These are phyloP conservation scores for Cercophora newfieldiana DNA, from an alignment of 495 filamentous ascomycete genomes.

Conservation along the genomic window DNA sequence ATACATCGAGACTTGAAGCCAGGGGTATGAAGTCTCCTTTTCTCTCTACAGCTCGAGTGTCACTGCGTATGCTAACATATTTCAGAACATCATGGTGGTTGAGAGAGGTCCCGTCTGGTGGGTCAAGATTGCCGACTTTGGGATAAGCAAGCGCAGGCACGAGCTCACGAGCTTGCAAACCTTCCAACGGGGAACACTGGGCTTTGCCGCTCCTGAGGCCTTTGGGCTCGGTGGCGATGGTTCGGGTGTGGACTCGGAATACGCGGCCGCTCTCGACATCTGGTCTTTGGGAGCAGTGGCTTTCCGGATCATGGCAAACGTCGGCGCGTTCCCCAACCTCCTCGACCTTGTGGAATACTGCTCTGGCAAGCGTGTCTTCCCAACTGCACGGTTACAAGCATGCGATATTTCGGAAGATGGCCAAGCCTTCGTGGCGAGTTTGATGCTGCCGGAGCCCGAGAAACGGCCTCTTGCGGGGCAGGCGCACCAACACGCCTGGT, in stretches of 20 bases:
- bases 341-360: constrained; percentile 14
- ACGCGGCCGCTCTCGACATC: constrained; percentile 19
- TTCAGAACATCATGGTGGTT: constrained; percentile 28
- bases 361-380: constrained; percentile 8
- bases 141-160: constrained; percentile 36
- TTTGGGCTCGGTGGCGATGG: constrained; percentile 3
- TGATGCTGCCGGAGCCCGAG: constrained; percentile 14
- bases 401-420: constrained; percentile 1
- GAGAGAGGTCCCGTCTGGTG: constrained; percentile 33
- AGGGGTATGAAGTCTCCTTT: constrained; percentile 12
- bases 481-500: constrained; percentile 10
- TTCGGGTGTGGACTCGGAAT: neutral
- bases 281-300: constrained; percentile 26
- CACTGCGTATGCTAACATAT: neutral
- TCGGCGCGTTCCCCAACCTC: constrained; percentile 7
- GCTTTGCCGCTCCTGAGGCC: constrained; percentile 23
- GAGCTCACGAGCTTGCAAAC: constrained; percentile 16
- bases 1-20: constrained; percentile 56
- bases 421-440: constrained; percentile 10
- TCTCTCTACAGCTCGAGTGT: neutral
- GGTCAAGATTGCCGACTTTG: constrained; percentile 57
- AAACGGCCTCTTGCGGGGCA: constrained; percentile 2
- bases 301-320: constrained; percentile 17
- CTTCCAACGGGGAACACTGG: constrained; percentile 16
- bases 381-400: neutral